These are phyloP conservation scores for Pythium coloratum DNA, from an alignment of 352 stramenopile genomes.

Conservation along the genomic window DNA sequence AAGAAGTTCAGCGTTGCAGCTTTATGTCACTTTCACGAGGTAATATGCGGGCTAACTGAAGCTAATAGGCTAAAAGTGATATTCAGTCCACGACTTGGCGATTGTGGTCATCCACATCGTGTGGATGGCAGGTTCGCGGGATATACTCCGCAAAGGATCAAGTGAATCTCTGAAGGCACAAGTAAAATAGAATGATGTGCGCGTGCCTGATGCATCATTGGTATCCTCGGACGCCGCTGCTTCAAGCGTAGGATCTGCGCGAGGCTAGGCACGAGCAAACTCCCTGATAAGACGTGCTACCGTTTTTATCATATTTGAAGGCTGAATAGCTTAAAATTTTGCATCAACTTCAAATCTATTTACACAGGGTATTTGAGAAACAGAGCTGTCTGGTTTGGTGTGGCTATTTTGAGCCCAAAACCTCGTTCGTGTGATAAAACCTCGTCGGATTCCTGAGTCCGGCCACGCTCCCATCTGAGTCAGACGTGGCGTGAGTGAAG, in stretches of 20 bases:
- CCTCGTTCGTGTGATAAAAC: not conserved
- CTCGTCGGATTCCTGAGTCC: not conserved
- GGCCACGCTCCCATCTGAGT: constrained; percentile 2
- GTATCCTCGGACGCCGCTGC: not conserved
- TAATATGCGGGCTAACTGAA: too few species aligned
- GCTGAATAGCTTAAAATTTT: not conserved
- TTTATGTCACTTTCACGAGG: too few species aligned
- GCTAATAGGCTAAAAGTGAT: too few species aligned
- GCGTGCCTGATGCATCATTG: not conserved
- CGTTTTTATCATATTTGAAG: too few species aligned
- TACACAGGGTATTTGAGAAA: not conserved
- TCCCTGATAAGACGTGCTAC: too few species aligned
- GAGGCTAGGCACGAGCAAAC: too few species aligned
- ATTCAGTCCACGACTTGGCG: too few species aligned
- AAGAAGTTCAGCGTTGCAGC: too few species aligned
- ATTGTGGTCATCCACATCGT: not conserved
- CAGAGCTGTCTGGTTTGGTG: not conserved
- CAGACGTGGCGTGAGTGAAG: constrained; percentile 16
- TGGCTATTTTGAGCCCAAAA: constrained; percentile 1
- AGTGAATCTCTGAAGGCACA: not conserved
- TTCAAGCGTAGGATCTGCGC: too few species aligned
- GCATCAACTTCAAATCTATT: not conserved
- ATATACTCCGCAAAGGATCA: not conserved
- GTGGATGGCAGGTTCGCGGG: not conserved
- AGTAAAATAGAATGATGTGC: not conserved